These are phyloP conservation scores for Metschnikowia dekortorum DNA, from an alignment of 805 yeast genomes.

Conservation along the genomic window DNA sequence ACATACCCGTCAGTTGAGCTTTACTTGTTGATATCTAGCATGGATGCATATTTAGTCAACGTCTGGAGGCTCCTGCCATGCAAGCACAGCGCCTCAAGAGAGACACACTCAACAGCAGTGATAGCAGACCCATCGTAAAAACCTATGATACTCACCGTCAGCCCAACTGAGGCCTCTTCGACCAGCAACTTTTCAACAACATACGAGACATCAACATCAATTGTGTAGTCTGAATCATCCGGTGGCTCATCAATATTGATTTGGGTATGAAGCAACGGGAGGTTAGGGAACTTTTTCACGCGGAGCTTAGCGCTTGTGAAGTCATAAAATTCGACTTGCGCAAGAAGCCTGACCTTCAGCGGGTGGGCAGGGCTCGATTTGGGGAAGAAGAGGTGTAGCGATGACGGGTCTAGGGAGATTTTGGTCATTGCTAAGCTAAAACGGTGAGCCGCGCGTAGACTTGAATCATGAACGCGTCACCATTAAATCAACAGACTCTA, in stretches of 20 bases:
- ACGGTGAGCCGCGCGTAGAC: conserved; percentile 2
- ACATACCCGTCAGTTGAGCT: not conserved
- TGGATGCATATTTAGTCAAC: conserved; percentile 16
- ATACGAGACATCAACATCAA: conserved; percentile 8
- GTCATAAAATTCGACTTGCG: conserved; percentile 24
- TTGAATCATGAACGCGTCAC: not conserved
- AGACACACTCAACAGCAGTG: conserved; percentile 21
- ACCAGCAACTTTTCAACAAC: conserved; percentile 10
- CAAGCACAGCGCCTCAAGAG: conserved; percentile 15
- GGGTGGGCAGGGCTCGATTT: conserved; percentile 20
- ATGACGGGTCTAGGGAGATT: conserved; percentile 26
- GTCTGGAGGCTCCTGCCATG: conserved; percentile 10
- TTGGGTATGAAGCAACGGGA: conserved; percentile 13
- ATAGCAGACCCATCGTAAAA: conserved; percentile 26
- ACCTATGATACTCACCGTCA: conserved; percentile 27
- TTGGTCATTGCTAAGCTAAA: conserved; percentile 22
- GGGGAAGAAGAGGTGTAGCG: conserved; percentile 19
- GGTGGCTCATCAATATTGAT: conserved; percentile 10
- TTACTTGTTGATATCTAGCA: conserved; percentile 4
- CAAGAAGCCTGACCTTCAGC: conserved; percentile 24
- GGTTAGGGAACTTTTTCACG: conserved; percentile 18
- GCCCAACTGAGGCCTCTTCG: conserved; percentile 17
- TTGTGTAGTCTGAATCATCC: not conserved
- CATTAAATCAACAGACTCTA: not conserved
- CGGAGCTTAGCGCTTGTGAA: conserved; percentile 10